Base-by-base conservation (phyloP, 495 filamentous ascomycete genomes). In the Talaromyces proteolyticus region DNA sequence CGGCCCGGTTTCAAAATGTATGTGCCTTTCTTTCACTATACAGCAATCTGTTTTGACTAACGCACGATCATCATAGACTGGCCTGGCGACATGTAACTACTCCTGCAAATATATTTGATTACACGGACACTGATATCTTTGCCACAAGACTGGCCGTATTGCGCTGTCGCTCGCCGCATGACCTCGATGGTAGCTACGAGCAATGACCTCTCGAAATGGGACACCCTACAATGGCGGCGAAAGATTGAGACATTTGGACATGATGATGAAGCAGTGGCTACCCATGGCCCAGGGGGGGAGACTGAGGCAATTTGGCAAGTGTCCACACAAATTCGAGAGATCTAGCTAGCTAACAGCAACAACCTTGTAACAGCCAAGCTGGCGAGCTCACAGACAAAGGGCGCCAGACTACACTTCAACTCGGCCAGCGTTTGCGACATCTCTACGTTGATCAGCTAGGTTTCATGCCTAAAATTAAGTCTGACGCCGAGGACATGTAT, bases 361-460 rank as follows among this genome's bases (percentile, higher is more conserved):
- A 49, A 49, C 29, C n/a, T n/a, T n/a, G n/a, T n/a, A 34, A 34
- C 29, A 83, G 80, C 59, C 81, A 90, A 55, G 79, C 88, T 53
- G 93, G 93, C 40, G 86, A 92, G 69, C 73, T 98, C 44, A 96
- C 93, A 20, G 90, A 97, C 64, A 78, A 72, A 50, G 93, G 93
- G 25, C 80, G 93, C 1, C 76, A 87, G 59, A 94, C 88, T 1
- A 96, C 93, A 2, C 85, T 85, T 52, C 78, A 81, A 10, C 78
- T 98, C 0, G 93, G 93, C 12, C 66, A 80, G 43, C 82, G 93
- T 19, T 70, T 95, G 21, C 80, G 93, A 39, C 70, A 79, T 51
- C 84, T 97, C 12, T 98, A 97, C 63, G 84, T 96, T 46, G 82
- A 95, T 53, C 90, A 92, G 54, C 78, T 98, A 2, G 68, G 77